These are phyloP conservation scores for Magnolia kwangsiensis DNA, from an alignment of 164 flowering plant species.

Conservation along the genomic window DNA sequence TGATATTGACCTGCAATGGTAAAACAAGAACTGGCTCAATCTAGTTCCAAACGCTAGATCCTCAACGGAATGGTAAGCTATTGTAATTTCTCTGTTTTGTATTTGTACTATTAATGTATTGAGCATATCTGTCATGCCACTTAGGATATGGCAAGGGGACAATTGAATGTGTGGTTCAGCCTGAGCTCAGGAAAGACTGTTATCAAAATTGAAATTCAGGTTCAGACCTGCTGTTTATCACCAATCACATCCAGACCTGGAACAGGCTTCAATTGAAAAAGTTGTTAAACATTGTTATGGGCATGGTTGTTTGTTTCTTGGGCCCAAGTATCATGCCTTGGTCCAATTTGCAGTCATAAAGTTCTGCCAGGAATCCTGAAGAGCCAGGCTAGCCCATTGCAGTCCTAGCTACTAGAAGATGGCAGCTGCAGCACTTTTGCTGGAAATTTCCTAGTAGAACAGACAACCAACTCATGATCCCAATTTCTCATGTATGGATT, in stretches of 20 bases:
- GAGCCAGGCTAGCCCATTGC: not conserved
- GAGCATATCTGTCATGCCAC: not conserved
- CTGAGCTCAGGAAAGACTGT: not conserved
- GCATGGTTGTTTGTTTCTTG: not conserved
- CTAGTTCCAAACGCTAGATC: constrained; percentile 80
- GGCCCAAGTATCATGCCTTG: not conserved
- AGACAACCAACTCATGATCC: not conserved
- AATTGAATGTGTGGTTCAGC: not conserved
- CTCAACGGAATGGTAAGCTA: constrained; percentile 83
- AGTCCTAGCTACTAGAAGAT: not conserved
- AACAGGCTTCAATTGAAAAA: not conserved
- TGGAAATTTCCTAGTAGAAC: not conserved
- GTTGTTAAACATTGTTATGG: not conserved
- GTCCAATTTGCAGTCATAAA: not conserved
- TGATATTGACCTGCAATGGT: constrained; percentile 90
- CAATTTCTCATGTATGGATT: not conserved
- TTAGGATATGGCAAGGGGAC: not conserved
- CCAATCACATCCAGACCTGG: not conserved
- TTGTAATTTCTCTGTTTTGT: not conserved
- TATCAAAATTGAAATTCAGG: not conserved
- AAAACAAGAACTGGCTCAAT: constrained; percentile 88
- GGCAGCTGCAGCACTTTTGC: not conserved
- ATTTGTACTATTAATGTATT: not conserved
- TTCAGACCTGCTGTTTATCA: not conserved
- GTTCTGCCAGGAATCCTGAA: not conserved